Base-by-base conservation (phyloP, 192 early-diverging fungal species). In the Globomyces pollinis-pini region DNA sequence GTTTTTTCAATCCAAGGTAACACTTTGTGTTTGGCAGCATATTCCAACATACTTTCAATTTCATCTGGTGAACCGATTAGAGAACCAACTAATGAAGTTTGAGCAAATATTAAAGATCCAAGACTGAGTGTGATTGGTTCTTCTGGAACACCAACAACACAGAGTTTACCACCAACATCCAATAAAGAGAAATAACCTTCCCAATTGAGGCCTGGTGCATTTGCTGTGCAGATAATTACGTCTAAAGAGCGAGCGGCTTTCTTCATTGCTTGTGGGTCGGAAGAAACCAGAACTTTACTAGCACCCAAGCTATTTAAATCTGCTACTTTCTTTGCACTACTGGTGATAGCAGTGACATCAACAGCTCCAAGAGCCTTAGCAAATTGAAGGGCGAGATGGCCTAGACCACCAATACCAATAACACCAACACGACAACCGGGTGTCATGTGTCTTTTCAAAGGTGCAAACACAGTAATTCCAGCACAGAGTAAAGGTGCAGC, bases 401-500 rank as follows among this genome's bases (percentile, higher is more conserved):
- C 55, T 6, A 92, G 70, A 23, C 88, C 88, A 15, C 91, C 91
- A 23, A 93, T 73, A 18, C 91, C 91, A 34, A 89, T 74, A 4
- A 93, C 67, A 8, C 82, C 89, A 15, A 91, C 80, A 1, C 74
- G 67, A 16, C 72, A 73, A 13, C 86, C 87, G 21, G 84, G 73
- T 38, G 71, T 78, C 18, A 86, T 68, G 52, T 43, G 47, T 3
- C 79, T 64, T 39, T 80, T 72, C 39, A 94, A 67, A 1, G 90
- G 83, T 1, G 73, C 70, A 62, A 82, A 91, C 1, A 89, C 83
- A 20, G 91, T 86, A 26, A 80, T 74, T 6, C 90, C 91, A 12
- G 90, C 90, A 65, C 91, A 91, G 61, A 91, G 76, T 38, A 94
- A 65, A 1, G 90, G 85, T 1, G 81, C 86, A 0, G 85, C 86